These are phyloP conservation scores for Coemansia erecta DNA, from an alignment of 192 early-diverging fungal species.

Conservation along the genomic window DNA sequence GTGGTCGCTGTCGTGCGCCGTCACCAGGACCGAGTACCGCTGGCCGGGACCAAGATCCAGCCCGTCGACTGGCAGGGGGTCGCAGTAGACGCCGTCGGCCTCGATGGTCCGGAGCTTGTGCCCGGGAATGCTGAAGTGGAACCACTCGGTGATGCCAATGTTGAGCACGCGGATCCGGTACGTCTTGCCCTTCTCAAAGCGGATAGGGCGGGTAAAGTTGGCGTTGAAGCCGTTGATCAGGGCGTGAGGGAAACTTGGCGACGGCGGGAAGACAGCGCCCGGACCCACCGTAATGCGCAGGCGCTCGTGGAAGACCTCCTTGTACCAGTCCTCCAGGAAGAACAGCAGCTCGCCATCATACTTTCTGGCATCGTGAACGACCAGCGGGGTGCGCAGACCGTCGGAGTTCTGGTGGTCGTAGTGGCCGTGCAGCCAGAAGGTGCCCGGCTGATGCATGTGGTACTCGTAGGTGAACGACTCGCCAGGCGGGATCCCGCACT, in stretches of 20 bases:
- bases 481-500: slow-evolving; percentile 68
- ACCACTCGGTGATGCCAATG: slow-evolving; percentile 14
- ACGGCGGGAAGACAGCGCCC: neutral
- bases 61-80: neutral
- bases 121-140: slow-evolving; percentile 15
- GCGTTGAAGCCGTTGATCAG: slow-evolving; percentile 22
- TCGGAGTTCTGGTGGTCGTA: slow-evolving; percentile 67
- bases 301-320: neutral
- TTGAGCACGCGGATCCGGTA: slow-evolving; percentile 20
- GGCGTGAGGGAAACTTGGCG: neutral
- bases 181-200: slow-evolving; percentile 7
- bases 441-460: slow-evolving; percentile 60
- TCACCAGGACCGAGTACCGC: slow-evolving; percentile 21
- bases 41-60: slow-evolving; percentile 15
- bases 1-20: slow-evolving; percentile 4
- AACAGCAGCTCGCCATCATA: slow-evolving; percentile 6
- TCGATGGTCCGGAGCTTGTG: slow-evolving; percentile 8
- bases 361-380: slow-evolving; percentile 52
- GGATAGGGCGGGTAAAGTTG: slow-evolving; percentile 6
- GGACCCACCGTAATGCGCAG: neutral
- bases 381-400: slow-evolving; percentile 68
- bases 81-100: neutral
- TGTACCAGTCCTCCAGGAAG: slow-evolving; percentile 8
- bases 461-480: slow-evolving; percentile 64
- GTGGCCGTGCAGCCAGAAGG: too few species aligned